Base-by-base conservation (phyloP, 1,139 yeast species). In the Geotrichum aggregatum region DNA sequence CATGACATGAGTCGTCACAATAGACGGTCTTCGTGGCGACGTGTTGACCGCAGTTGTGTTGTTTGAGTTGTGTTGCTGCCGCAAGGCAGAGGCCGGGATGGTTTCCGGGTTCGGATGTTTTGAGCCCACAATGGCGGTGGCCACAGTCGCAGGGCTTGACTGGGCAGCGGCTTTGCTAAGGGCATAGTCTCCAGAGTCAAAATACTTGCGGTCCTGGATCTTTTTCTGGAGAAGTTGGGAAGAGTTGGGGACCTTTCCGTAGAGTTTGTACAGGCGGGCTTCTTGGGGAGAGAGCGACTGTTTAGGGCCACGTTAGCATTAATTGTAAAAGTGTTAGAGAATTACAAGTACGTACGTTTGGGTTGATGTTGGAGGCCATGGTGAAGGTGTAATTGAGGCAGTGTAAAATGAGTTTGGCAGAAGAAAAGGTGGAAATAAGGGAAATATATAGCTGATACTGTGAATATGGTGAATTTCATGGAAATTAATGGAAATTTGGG, bases 101-200 rank as follows among this genome's bases (percentile, higher is more conserved):
- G 18, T 39, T 11, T 39, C 42, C 14, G 42, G 42, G 42, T 39
- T 22, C 5, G 42, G 42, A 26, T 39, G 42, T 7, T 26, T 21
- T 18, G 22, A 21, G 13, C 42, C 42, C 7, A 39, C 30, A 13
- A 13, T 13, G 28, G 16, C 19, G 31, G 24, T 16, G 41, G 24
- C 24, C n/a, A n/a, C n/a, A 14, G 22, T 14, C 18, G 44, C 11
- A 4, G 28, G 28, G 18, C 35, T 18, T 16, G n/a, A 5, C 13
- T 43, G 13, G 26, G 30, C 30, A 19, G 18, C n/a, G 8, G 82
- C 87, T 62, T 89, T 84, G 61, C 87, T 88, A 80, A 92, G 79
- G 26, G 98, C 98, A 67, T 94, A 92, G 70, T 92, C 99, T 22
- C 98, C 98, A 56, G 96, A 87, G 65, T 92, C 99, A 66, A 92